Conservation (phyloP, 2,329 filamentous ascomycete genomes). For the Pseudogymnoascus sp. region DNA sequence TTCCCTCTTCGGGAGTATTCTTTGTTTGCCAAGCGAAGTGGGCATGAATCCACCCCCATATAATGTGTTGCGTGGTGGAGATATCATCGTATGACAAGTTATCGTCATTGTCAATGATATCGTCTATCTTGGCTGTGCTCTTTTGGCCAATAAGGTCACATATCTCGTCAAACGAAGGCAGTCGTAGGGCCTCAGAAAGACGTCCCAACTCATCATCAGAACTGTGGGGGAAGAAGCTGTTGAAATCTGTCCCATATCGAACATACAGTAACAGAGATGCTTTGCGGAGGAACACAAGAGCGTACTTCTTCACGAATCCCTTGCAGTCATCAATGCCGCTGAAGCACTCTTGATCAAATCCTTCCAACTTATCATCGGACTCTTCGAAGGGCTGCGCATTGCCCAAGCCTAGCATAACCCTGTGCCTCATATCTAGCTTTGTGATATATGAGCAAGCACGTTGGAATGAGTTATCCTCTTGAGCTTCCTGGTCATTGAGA, state of each 20-base stretch:
- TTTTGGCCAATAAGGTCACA: constrained; percentile 46
- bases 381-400: constrained; percentile 28
- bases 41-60: constrained; percentile 68
- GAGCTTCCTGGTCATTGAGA: neutral
- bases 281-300: constrained; percentile 85
- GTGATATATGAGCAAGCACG: constrained; percentile 4
- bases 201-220: constrained; percentile 74
- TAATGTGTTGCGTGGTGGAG: constrained; percentile 36
- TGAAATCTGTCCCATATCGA: constrained; percentile 82
- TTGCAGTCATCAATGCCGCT: constrained; percentile 49
- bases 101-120: neutral
- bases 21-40: constrained; percentile 12
- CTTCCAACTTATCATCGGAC: neutral
- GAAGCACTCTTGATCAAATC: constrained; percentile 48
- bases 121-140: neutral
- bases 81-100: constrained; percentile 10
- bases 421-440: constrained; percentile 3
- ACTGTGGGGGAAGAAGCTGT: constrained; percentile 55
- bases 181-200: constrained; percentile 64
- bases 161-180: constrained; percentile 75
- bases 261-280: constrained; percentile 75
- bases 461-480: constrained; percentile 6
- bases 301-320: constrained; percentile 68
- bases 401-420: neutral
- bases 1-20: neutral